A percentile compares a stretch with the other conserved stretches of the same genome.
Evolutionary conservation across 345 rosid species (phyloP).

Genomic region (Nephelium lappaceum): DNA sequence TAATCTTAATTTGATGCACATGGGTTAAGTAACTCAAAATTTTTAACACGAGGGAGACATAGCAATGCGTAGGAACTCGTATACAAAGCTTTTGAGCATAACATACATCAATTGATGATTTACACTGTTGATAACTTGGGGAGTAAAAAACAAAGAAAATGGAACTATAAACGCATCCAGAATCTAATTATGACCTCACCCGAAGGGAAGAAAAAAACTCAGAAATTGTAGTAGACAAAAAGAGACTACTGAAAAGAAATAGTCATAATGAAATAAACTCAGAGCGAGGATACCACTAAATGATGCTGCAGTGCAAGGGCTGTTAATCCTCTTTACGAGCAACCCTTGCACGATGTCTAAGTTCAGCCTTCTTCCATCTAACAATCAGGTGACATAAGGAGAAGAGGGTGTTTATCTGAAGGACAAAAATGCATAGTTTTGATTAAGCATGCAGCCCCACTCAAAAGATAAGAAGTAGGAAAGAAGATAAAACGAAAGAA

Average conservation of each 20-base stretch:
- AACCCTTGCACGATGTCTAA: constrained; percentile 82
- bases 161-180: not conserved
- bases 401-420: constrained; percentile 85
- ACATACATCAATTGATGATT: constrained; percentile 6
- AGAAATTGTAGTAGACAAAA: not conserved
- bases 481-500: not conserved
- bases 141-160: not conserved
- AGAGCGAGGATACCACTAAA: not conserved
- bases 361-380: constrained; percentile 95
- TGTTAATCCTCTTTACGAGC: constrained; percentile 75
- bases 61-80: not conserved
- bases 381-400: constrained; percentile 80
- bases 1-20: not conserved
- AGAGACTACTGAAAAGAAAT: not conserved
- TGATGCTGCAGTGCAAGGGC: constrained; percentile 4
- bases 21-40: not conserved
- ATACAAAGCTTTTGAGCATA: not conserved
- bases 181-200: not conserved
- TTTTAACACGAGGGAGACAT: not conserved
- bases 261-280: not conserved
- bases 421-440: constrained; percentile 9
- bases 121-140: not conserved
- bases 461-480: not conserved
- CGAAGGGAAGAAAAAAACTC: not conserved
- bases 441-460: not conserved